These are phyloP conservation scores for Chaetomium olivaceum DNA, from an alignment of 2,329 filamentous ascomycete genomes.

Conservation along the genomic window DNA sequence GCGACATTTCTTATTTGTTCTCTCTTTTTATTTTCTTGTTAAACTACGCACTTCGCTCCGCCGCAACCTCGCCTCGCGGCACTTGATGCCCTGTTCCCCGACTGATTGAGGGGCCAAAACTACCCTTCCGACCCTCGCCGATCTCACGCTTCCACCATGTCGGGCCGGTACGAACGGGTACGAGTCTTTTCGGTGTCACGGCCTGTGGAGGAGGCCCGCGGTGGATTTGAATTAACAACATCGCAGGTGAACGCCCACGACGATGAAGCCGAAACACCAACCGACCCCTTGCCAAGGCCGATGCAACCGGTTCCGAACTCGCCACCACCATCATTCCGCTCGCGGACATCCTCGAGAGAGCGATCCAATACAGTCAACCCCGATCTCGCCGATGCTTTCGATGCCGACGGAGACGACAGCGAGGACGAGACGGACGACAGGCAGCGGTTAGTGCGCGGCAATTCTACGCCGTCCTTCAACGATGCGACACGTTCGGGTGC, in stretches of 20 bases:
- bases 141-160: slow-evolving; percentile 42
- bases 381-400: slow-evolving; percentile 91
- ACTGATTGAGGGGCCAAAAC: slow-evolving; percentile 1
- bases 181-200: slow-evolving; percentile 30
- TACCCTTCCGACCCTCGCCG: background rate
- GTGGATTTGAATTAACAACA: background rate
- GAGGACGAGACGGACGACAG: slow-evolving; percentile 78
- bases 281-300: slow-evolving; percentile 37
- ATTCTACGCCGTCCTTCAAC: slow-evolving; percentile 38
- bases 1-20: slow-evolving; percentile 10
- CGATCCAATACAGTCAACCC: slow-evolving; percentile 61
- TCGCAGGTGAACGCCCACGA: slow-evolving; percentile 60
- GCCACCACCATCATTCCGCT: slow-evolving; percentile 83
- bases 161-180: slow-evolving; percentile 61
- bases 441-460: slow-evolving; percentile 79
- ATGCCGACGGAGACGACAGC: slow-evolving; percentile 74
- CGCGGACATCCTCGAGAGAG: slow-evolving; percentile 65
- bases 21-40: background rate
- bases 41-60: background rate
- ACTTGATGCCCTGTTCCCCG: background rate
- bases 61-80: background rate
- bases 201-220: background rate
- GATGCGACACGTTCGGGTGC: slow-evolving; percentile 24
- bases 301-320: slow-evolving; percentile 54
- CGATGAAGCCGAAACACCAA: slow-evolving; percentile 48